These are phyloP conservation scores for Hamigera avellanea DNA, from an alignment of 495 filamentous ascomycete genomes.

Conservation along the genomic window DNA sequence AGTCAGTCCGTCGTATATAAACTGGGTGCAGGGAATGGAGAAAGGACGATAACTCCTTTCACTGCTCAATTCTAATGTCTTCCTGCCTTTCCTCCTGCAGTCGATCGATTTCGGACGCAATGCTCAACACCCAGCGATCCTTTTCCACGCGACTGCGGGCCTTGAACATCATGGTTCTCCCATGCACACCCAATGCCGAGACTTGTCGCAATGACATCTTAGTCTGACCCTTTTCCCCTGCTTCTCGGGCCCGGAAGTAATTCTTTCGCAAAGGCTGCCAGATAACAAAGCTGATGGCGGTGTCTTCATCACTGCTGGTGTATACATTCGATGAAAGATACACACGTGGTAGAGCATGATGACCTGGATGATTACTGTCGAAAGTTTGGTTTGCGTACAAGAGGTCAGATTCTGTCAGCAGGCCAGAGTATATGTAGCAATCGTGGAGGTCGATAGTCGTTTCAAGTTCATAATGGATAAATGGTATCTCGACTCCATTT, in stretches of 20 bases:
- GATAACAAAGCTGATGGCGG: slow-evolving; percentile 60
- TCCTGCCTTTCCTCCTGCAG: slow-evolving; percentile 42
- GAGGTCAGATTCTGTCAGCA: slow-evolving; percentile 55
- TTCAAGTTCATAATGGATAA: slow-evolving; percentile 53
- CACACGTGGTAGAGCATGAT: slow-evolving; percentile 50
- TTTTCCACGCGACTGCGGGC: slow-evolving; percentile 59
- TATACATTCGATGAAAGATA: slow-evolving; percentile 51
- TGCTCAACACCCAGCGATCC: slow-evolving; percentile 65
- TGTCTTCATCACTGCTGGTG: slow-evolving; percentile 59
- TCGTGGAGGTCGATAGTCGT: slow-evolving; percentile 48
- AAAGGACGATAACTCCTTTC: too few relatives aligned
- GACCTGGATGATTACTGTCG: slow-evolving; percentile 54
- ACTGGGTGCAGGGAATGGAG: too few relatives aligned
- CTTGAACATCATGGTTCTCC: slow-evolving; percentile 60
- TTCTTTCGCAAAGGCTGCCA: slow-evolving; percentile 55
- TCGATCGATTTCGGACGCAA: slow-evolving; percentile 63
- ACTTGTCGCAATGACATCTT: slow-evolving; percentile 37
- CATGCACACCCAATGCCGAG: slow-evolving; percentile 46
- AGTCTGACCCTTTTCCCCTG: slow-evolving; percentile 28
- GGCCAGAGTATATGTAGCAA: slow-evolving; percentile 63
- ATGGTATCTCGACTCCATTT: slow-evolving; percentile 45
- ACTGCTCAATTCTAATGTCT: slow-evolving; percentile 53
- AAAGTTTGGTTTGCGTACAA: slow-evolving; percentile 61
- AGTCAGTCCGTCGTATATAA: too few relatives aligned
- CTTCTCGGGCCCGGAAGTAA: slow-evolving; percentile 44